Evolutionary conservation across 2,329 filamentous ascomycete species (phyloP), one percentile per base, ranked within the genome.

Genomic region (Tolypocladium inflatum): DNA sequence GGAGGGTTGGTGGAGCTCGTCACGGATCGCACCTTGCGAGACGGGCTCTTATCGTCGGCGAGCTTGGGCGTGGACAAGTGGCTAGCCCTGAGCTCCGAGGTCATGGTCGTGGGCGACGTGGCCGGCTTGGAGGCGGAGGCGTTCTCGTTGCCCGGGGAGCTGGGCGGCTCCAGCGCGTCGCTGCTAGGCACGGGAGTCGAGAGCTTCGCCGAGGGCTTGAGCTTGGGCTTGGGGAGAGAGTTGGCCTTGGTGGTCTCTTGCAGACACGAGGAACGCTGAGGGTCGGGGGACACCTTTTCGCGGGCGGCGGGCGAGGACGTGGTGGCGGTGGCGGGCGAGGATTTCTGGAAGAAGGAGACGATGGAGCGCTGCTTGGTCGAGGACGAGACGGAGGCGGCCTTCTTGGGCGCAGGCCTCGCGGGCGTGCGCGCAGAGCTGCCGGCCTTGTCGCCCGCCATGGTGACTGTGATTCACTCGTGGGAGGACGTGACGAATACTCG

Each of bases 151-250:
- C 88, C 84, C 62, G 89, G 85, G 0, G 87, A 88, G 70, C 85
- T 88, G 1, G 80, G 78, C 26, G 85, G 85, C 56, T 87, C 84
- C 33, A 84, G 71, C 41, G 81, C 82, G 72, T 95, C 90, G 72
- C 91, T 95, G 71, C 90, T 96, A 6, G 91, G 88, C 7, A 88
- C 82, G 5, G 91, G 90, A 0, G 90, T 92, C 59, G 87, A 66
- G 51, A 71, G 66, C 59, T 73, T 73, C 43, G 58, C 56, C 7
- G 74, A 74, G 55, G 79, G 79, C n/a, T 72, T 76, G 23, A 76
- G 75, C 65, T 80, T 67, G 55, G 61, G 56, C 62, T 65, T 67
- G 59, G 72, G 72, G 23, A 73, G 65, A 62, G 71, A 64, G 68
- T 76, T 76, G 67, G 71, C 70, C 59, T 73, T 74, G 21, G 71